Conservation (phyloP, 2,329 filamentous ascomycete species). For the Graphiopsis chlorocephala region DNA sequence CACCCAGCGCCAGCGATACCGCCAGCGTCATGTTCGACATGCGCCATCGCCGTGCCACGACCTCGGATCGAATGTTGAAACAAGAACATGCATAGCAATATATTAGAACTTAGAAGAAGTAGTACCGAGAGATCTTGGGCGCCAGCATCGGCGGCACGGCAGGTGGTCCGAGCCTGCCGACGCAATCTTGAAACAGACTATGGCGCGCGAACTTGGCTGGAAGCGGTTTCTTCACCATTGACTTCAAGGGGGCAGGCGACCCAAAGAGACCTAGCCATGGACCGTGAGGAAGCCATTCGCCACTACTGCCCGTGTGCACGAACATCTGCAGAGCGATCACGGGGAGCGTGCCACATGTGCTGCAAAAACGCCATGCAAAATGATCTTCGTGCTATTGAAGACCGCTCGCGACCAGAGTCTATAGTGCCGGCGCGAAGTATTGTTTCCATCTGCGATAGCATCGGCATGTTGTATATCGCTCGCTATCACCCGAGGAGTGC, state of each 20-base stretch:
- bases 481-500: neutral
- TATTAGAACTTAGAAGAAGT: too few species aligned
- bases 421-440: constrained; percentile 5
- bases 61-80: constrained; percentile 14
- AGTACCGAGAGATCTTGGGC: constrained; percentile 2
- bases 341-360: constrained; percentile 4
- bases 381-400: constrained; percentile 10
- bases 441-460: neutral
- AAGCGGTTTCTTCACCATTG: constrained; percentile 5
- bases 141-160: constrained; percentile 1
- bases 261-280: constrained; percentile 1
- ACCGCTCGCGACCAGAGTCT: neutral
- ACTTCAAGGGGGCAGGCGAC: neutral
- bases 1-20: neutral
- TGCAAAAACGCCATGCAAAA: constrained; percentile 2
- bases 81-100: constrained; percentile 6
- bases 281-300: constrained; percentile 6
- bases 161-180: constrained; percentile 14
- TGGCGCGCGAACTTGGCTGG: neutral
- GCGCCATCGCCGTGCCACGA: neutral
- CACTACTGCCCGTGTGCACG: constrained; percentile 9
- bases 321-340: constrained; percentile 2
- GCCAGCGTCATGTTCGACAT: neutral
- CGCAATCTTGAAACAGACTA: constrained; percentile 14
- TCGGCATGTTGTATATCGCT: neutral